Evolutionary conservation across 345 rosid species (phyloP).

Genomic region (Fremontodendron californicum): DNA sequence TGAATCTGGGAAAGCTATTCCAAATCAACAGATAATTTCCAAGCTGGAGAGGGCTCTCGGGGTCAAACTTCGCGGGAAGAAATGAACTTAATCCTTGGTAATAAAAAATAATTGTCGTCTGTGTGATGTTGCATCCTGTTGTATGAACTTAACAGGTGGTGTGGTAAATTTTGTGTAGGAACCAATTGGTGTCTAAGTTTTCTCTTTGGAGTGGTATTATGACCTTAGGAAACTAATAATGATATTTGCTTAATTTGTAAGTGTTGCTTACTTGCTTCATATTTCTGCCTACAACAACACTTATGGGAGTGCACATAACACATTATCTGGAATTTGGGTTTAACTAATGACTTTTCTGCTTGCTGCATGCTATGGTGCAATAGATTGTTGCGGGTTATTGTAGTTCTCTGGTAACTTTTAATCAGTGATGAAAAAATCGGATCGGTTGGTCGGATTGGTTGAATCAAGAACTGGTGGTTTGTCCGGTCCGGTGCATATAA

Average conservation of each 20-base stretch:
- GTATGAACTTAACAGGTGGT: neutral
- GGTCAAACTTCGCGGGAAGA: too few species aligned
- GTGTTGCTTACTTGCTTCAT: neutral
- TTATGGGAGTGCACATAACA: neutral
- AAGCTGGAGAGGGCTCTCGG: constrained; percentile 93
- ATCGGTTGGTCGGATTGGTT: too few species aligned
- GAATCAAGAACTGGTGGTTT: too few species aligned
- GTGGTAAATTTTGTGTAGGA: neutral
- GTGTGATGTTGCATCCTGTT: neutral
- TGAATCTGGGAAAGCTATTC: constrained; percentile 95
- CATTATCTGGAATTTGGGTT: neutral
- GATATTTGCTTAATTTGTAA: neutral
- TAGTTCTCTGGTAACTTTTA: too few species aligned
- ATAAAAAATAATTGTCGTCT: neutral
- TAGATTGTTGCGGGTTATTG: too few species aligned
- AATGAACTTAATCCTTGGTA: constrained; percentile 24
- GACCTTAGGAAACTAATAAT: neutral
- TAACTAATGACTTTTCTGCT: too few species aligned
- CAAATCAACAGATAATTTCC: constrained; percentile 76
- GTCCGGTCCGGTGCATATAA: too few species aligned
- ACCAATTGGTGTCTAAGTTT: neutral
- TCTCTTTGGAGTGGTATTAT: neutral
- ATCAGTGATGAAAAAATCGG: too few species aligned
- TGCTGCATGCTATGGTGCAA: too few species aligned
- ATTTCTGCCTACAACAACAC: neutral